Percentiles rank a stretch among this genome's conserved stretches.
Conservation (phyloP, 2,329 filamentous ascomycete genomes). For the Scedosporium boydii region DNA sequence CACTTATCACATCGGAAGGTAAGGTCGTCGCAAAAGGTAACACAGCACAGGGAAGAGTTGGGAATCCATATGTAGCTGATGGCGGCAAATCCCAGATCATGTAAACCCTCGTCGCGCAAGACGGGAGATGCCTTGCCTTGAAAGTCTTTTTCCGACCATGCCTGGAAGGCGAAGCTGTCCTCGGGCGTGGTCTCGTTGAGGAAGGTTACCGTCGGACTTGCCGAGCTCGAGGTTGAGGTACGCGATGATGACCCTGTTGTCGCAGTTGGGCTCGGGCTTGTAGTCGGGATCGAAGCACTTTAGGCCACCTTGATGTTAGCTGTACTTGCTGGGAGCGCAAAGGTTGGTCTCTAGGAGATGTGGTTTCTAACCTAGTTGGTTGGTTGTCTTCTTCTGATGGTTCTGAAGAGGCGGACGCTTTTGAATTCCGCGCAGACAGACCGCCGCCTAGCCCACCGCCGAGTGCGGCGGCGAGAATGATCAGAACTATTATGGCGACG, state of each 20-base stretch:
- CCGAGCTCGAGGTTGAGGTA: neutral
- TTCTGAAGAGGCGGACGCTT: neutral
- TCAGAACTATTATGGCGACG: constrained; percentile 4
- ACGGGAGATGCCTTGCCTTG: constrained; percentile 14
- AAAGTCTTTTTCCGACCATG: constrained; percentile 16
- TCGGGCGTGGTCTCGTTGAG: constrained; percentile 13
- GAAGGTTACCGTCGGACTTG: constrained; percentile 8
- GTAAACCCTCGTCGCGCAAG: constrained; percentile 14
- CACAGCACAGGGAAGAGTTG: constrained; percentile 13
- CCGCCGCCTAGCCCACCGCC: constrained; percentile 10
- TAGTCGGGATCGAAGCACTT: no score
- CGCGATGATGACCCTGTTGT: neutral
- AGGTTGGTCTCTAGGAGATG: neutral
- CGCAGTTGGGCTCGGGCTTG: neutral
- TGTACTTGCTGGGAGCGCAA: no score
- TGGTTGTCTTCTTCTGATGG: neutral
- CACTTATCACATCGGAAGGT: constrained; percentile 8
- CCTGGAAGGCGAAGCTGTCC: constrained; percentile 20
- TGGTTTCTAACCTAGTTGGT: neutral
- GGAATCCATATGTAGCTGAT: constrained; percentile 15
- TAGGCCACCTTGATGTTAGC: no score
- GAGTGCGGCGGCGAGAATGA: constrained; percentile 11
- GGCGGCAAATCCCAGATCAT: constrained; percentile 11
- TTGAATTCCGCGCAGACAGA: neutral
- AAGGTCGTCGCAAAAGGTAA: constrained; percentile 12